Evolutionary conservation across 345 rosid species (phyloP).

Genomic region (Rhizophora apiculata): DNA sequence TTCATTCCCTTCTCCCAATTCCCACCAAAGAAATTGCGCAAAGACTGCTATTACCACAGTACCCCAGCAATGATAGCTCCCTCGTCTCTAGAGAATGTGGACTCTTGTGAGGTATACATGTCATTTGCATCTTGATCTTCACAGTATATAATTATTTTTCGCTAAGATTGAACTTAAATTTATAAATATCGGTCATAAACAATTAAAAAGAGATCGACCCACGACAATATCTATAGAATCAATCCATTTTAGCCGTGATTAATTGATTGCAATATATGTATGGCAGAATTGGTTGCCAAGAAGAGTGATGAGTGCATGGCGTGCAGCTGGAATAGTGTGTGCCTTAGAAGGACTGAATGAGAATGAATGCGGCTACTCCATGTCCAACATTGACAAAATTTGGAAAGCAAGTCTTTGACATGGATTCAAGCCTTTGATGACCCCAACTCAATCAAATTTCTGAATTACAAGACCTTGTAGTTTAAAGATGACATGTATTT

Average conservation of each 20-base stretch:
- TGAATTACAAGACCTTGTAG: too few species aligned
- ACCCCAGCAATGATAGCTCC: slow-evolving; percentile 68
- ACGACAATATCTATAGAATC: too few species aligned
- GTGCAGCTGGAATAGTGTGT: slow-evolving; percentile 58
- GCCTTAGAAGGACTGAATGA: slow-evolving; percentile 60
- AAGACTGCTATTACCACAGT: slow-evolving; percentile 52
- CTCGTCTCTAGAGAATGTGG: slow-evolving; percentile 47
- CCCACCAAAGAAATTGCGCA: slow-evolving; percentile 42
- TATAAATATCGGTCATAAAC: too few species aligned
- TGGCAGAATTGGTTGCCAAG: slow-evolving; percentile 69
- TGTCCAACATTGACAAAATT: slow-evolving; percentile 33
- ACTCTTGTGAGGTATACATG: slow-evolving; percentile 66
- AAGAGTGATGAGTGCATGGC: slow-evolving; percentile 80
- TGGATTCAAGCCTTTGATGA: slow-evolving; percentile 49
- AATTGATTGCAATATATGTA: not conserved
- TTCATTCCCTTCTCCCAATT: slow-evolving; percentile 70
- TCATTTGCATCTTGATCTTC: too few species aligned
- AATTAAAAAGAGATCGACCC: too few species aligned
- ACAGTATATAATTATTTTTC: too few species aligned
- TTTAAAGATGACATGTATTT: too few species aligned
- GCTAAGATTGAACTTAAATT: too few species aligned
- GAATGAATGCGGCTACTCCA: slow-evolving; percentile 51
- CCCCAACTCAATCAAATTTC: slow-evolving; percentile 8
- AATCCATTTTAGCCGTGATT: too few species aligned
- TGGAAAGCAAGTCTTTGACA: slow-evolving; percentile 59